Evolutionary conservation across 2,329 filamentous ascomycete genomes (phyloP), one percentile per base, ranked within the genome.

Genomic region (Beauveria rudraprayagi): DNA sequence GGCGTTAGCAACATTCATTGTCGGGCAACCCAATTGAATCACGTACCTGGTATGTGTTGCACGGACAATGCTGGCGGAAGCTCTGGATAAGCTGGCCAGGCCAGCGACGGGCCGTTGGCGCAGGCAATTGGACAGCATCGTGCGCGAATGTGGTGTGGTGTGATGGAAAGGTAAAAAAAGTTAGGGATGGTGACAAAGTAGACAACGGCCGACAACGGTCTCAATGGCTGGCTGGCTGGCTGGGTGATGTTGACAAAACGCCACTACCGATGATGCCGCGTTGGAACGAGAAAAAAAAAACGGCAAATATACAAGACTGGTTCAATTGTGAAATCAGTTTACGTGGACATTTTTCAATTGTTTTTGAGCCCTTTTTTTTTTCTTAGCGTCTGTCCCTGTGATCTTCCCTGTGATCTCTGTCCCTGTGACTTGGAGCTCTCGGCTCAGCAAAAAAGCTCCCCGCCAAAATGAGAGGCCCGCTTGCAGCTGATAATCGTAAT

Each of bases 341-440:
- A 37, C 34, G 34, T 37, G 34, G 14, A 37, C 34, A 37, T 16
- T 37, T 41, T 26, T 40, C 14, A 9, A 19, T 44, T 48, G 16
- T 41, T 60, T 60, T 47, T 8, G 9, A 34, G 24, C 24, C 64
- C 66, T 67, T 65, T 66, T 22, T 66, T 22, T 22, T 68, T 67
- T 65, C 54, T 55, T 63, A 34, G 63, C 53, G 51, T 68, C 63
- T 65, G 63, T 66, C 69, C 70, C 69, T 73, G 70, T 73, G 69
- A 69, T 71, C 67, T 70, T 70, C 70, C 70, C 70, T 72, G 70
- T 72, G 69, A 72, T 70, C 62, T 58, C 46, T 47, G 52, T 60
- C 51, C 58, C 50, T 60, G 58, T 60, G 58, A 54, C 50, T 59
- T 59, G 56, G 47, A 43, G 34, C 48, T 28, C 2, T 8, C n/a